Conservation (phyloP, 805 yeast genomes). For the Metschnikowia orientalis region DNA sequence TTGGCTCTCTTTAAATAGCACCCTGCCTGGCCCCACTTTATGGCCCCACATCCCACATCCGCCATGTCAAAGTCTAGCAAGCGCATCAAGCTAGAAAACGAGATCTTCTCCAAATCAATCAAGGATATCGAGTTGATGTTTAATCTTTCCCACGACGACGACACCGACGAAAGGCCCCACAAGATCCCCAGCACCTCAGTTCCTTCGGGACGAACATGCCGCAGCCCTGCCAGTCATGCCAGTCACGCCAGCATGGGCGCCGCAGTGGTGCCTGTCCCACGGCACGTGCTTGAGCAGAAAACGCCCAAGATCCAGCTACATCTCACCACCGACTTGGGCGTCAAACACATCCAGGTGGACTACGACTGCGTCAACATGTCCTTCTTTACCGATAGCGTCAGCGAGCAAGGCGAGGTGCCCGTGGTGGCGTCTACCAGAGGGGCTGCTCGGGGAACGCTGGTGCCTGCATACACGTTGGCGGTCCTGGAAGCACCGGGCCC, state of each 20-base stretch:
- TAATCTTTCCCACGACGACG: slow-evolving; percentile 9
- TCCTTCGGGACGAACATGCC: too few species aligned
- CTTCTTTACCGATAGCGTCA: slow-evolving; percentile 7
- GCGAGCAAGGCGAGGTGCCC: slow-evolving; percentile 2
- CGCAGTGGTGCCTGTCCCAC: background rate
- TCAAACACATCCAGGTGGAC: slow-evolving; percentile 6
- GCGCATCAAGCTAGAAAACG: slow-evolving; percentile 14
- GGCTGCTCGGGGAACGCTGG: background rate
- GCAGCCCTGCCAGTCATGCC: too few species aligned
- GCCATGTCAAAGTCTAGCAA: slow-evolving; percentile 15
- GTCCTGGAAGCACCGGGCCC: background rate
- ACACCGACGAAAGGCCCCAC: background rate
- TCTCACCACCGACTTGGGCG: slow-evolving; percentile 9
- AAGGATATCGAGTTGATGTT: slow-evolving; percentile 17
- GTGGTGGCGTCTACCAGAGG: background rate
- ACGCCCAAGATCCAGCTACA: slow-evolving; percentile 9
- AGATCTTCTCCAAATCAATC: slow-evolving; percentile 16
- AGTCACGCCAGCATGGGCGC: background rate
- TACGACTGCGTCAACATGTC: slow-evolving; percentile 15
- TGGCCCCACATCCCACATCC: too few species aligned
- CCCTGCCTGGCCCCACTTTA: too few species aligned
- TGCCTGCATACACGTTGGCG: slow-evolving; percentile 1
- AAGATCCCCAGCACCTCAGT: slow-evolving; percentile 2
- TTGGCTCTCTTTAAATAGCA: background rate
- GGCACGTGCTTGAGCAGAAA: slow-evolving; percentile 1